Evolutionary conservation across 176 grass and related monocot species (phyloP).

Genomic region (Saccharum officinarum): DNA sequence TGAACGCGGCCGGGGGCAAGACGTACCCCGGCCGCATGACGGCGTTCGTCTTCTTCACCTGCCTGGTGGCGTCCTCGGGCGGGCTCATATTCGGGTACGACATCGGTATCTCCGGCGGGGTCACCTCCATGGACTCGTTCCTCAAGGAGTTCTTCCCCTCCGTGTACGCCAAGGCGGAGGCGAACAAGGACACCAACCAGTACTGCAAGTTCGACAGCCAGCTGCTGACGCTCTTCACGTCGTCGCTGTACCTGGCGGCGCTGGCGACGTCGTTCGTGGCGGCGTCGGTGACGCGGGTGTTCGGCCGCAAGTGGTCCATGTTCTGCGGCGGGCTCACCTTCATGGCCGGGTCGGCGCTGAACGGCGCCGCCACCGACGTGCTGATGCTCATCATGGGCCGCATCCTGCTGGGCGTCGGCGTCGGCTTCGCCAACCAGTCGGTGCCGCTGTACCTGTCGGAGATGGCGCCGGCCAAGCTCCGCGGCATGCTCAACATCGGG

Average conservation of each 20-base stretch:
- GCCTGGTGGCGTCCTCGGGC: constrained; percentile 65
- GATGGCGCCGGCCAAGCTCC: constrained; percentile 62
- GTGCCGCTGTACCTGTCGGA: constrained; percentile 73
- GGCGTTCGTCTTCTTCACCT: constrained; percentile 65
- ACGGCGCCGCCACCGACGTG: constrained; percentile 51
- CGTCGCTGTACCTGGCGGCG: constrained; percentile 75
- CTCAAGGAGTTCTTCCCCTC: constrained; percentile 67
- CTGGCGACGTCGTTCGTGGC: constrained; percentile 74
- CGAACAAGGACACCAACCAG: constrained; percentile 52
- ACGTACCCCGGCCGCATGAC: constrained; percentile 66
- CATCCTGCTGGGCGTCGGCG: constrained; percentile 63
- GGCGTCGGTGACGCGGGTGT: constrained; percentile 60
- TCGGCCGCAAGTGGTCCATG: constrained; percentile 93
- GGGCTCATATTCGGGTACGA: constrained; percentile 88
- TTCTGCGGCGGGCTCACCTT: constrained; percentile 80
- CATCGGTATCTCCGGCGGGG: constrained; percentile 82
- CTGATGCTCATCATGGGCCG: constrained; percentile 72
- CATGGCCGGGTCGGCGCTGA: constrained; percentile 59
- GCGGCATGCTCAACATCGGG: constrained; percentile 73
- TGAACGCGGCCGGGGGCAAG: constrained; percentile 54
- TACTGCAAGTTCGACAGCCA: constrained; percentile 95
- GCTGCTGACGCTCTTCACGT: constrained; percentile 82
- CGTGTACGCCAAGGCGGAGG: constrained; percentile 56
- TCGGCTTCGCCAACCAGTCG: constrained; percentile 79
- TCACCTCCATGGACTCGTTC: constrained; percentile 90